phyloP scores from a whole-genome alignment of 768 basidiomycete genomes.

The Pleurotus djamor region DNA sequence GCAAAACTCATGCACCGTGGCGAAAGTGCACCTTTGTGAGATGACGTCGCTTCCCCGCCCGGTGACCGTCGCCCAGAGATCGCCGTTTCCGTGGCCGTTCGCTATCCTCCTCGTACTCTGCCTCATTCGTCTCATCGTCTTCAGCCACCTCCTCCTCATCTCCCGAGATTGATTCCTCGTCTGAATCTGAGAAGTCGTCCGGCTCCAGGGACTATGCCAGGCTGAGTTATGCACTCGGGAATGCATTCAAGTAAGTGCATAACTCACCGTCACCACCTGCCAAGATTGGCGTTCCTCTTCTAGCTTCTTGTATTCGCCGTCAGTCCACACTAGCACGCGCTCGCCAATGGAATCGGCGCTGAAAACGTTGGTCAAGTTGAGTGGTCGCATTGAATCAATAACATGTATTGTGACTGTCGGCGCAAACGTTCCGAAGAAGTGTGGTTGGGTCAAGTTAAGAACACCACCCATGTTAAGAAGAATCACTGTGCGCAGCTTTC shows the following conservation, averaged over 20 bases:
- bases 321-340: slow-evolving; percentile 90
- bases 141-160: slow-evolving; percentile 33
- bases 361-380: slow-evolving; percentile 87
- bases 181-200: slow-evolving; percentile 43
- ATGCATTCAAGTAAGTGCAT: not conserved
- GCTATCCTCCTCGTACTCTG: slow-evolving; percentile 30
- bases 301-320: slow-evolving; percentile 74
- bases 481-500: slow-evolving; percentile 83
- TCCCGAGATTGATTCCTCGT: slow-evolving; percentile 35
- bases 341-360: slow-evolving; percentile 63
- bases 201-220: slow-evolving; percentile 62
- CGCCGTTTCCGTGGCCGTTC: slow-evolving; percentile 55
- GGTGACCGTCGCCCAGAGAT: slow-evolving; percentile 40
- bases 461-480: slow-evolving; percentile 92
- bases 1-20: slow-evolving; percentile 4
- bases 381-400: slow-evolving; percentile 91
- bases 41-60: slow-evolving; percentile 4
- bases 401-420: slow-evolving; percentile 76
- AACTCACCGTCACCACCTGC: slow-evolving; percentile 76
- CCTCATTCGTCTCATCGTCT: too few relatives aligned
- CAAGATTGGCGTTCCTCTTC: slow-evolving; percentile 76
- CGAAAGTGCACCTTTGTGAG: slow-evolving; percentile 21
- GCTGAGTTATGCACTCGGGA: slow-evolving; percentile 73
- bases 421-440: slow-evolving; percentile 77
- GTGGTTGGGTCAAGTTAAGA: slow-evolving; percentile 71